A percentile compares a stretch with the other conserved stretches of the same genome.
phyloP scores from a whole-genome alignment of 352 stramenopile genomes.

The Globisporangium perplexum region DNA sequence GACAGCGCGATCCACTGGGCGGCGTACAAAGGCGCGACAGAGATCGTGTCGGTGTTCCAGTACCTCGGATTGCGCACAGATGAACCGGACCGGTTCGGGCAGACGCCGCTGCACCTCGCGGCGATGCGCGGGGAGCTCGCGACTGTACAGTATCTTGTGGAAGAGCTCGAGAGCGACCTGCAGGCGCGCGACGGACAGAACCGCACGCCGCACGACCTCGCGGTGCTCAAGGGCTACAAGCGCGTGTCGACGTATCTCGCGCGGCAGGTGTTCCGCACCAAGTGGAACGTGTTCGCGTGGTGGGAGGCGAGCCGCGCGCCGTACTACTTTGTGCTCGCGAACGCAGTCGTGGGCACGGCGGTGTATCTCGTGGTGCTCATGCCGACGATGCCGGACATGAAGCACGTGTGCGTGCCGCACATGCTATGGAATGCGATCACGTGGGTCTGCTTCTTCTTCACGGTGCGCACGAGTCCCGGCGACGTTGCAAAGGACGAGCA shows the following conservation, averaged over 20 bases:
- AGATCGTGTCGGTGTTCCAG: slow-evolving; percentile 82
- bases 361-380: slow-evolving; percentile 54
- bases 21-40: slow-evolving; percentile 78
- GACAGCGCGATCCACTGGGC: slow-evolving; percentile 85
- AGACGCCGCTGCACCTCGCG: slow-evolving; percentile 81
- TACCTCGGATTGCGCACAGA: slow-evolving; percentile 67
- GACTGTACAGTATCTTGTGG: slow-evolving; percentile 74
- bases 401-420: slow-evolving; percentile 55
- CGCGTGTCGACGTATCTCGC: slow-evolving; percentile 52
- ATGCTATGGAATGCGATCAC: slow-evolving; percentile 51
- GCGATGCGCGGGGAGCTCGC: slow-evolving; percentile 66
- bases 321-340: slow-evolving; percentile 65
- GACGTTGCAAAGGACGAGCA: slow-evolving; percentile 29
- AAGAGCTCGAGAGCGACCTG: slow-evolving; percentile 69
- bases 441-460: slow-evolving; percentile 63
- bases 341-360: slow-evolving; percentile 30
- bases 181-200: slow-evolving; percentile 39
- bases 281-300: slow-evolving; percentile 68
- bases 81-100: slow-evolving; percentile 58
- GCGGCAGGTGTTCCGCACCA: slow-evolving; percentile 22
- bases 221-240: slow-evolving; percentile 47
- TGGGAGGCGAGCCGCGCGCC: slow-evolving; percentile 51
- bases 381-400: slow-evolving; percentile 44
- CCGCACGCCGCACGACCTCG: slow-evolving; percentile 56
- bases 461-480: slow-evolving; percentile 50